phyloP scores from a whole-genome alignment of 495 filamentous ascomycete genomes.

The Lasiosphaeris hirsuta region DNA sequence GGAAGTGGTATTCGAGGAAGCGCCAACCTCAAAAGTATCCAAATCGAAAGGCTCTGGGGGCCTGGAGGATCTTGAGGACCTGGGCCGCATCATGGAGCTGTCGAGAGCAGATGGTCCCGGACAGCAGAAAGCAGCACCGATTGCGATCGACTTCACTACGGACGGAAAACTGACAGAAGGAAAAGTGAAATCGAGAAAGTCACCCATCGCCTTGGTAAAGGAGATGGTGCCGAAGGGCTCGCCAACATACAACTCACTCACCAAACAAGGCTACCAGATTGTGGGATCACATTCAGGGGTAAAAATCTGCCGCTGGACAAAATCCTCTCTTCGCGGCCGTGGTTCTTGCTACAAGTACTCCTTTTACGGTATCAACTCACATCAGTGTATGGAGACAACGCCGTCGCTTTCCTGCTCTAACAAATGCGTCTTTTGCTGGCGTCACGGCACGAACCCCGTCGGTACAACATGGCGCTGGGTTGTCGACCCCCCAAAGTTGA shows the following conservation, averaged over 20 bases:
- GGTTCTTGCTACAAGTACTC: slow-evolving; percentile 96
- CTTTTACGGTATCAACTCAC: slow-evolving; percentile 93
- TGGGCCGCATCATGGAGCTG: slow-evolving; percentile 60
- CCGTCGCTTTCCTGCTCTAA: slow-evolving; percentile 94
- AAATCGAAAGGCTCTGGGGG: slow-evolving; percentile 44
- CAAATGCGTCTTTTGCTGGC: slow-evolving; percentile 99
- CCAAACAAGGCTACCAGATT: slow-evolving; percentile 94
- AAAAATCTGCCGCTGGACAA: slow-evolving; percentile 98
- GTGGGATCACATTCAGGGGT: slow-evolving; percentile 94
- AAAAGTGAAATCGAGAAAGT: slow-evolving; percentile 41
- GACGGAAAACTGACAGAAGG: slow-evolving; percentile 42
- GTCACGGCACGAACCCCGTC: slow-evolving; percentile 94
- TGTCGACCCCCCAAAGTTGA: slow-evolving; percentile 81
- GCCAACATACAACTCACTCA: slow-evolving; percentile 80
- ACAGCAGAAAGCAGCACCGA: slow-evolving; percentile 35
- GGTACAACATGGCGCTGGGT: slow-evolving; percentile 96
- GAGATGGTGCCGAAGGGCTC: slow-evolving; percentile 92
- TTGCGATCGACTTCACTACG: slow-evolving; percentile 87
- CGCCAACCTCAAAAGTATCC: slow-evolving; percentile 27
- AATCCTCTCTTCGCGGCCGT: slow-evolving; percentile 91
- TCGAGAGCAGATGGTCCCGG: slow-evolving; percentile 36
- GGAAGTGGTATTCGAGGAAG: slow-evolving; percentile 50
- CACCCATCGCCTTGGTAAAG: slow-evolving; percentile 52
- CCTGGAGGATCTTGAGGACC: slow-evolving; percentile 79
- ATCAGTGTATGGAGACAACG: slow-evolving; percentile 96